These are phyloP conservation scores for Colletotrichum kahawae DNA, from an alignment of 2,329 filamentous ascomycete species.

Conservation along the genomic window DNA sequence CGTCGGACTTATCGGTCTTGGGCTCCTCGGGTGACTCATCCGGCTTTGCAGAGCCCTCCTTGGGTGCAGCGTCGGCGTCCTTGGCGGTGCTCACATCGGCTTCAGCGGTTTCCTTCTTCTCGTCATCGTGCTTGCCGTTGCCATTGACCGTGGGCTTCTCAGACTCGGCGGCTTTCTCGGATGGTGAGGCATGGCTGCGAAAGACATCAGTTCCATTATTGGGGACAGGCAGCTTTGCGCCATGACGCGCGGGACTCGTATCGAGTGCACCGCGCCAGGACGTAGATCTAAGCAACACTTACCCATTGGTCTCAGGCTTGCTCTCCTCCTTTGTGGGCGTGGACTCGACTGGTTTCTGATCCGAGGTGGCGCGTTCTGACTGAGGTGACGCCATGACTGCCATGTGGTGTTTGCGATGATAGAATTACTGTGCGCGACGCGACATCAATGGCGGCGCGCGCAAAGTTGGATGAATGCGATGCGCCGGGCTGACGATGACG, in stretches of 20 bases:
- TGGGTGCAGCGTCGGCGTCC: not conserved
- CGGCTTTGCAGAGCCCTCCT: not conserved
- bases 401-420: constrained; percentile 42
- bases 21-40: not conserved
- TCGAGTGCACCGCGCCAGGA: constrained; percentile 10
- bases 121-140: constrained; percentile 26
- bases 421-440: constrained; percentile 33
- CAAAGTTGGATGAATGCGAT: not conserved
- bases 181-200: constrained; percentile 31
- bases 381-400: constrained; percentile 59
- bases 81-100: not conserved
- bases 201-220: not conserved
- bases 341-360: constrained; percentile 50
- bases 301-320: constrained; percentile 43
- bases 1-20: not conserved
- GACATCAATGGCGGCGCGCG: constrained; percentile 38
- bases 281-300: constrained; percentile 26
- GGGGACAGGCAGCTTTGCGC: not conserved
- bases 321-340: constrained; percentile 33
- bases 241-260: constrained; percentile 15
- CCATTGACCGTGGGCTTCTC: constrained; percentile 30
- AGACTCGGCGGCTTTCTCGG: constrained; percentile 22
- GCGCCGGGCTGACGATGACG: not conserved
- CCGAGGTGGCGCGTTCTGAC: constrained; percentile 44
- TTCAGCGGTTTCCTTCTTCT: constrained; percentile 3